Base-by-base conservation (phyloP, 208 protist genomes). In the Leishmania gerbilli region DNA sequence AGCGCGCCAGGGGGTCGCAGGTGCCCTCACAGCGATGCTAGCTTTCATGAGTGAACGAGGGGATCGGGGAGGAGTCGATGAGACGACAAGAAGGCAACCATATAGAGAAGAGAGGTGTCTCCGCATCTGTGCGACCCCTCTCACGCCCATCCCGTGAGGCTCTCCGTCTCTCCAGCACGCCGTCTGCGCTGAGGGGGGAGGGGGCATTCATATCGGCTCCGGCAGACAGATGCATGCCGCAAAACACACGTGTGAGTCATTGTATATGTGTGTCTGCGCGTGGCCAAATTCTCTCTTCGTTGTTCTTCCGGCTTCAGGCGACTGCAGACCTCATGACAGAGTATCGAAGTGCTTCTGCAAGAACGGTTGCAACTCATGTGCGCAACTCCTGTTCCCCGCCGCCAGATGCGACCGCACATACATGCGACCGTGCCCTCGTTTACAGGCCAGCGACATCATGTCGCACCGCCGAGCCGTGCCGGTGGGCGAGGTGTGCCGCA, bases 401-500 rank as follows among this genome's bases (percentile, higher is more conserved):
- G 6, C 13, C 60, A 67, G 13, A 62, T 2, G 24, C 15, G 4
- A 1, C 65, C 17, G 19, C 19, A n/a, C 19, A 71, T 21, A 13
- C 19, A 71, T 7, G 40, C 65, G 11, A 11, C 17, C 19, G 24
- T 7, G 37, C 27, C 68, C 42, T 42, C 42, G 11, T 3, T 6
- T 24, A 51, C 42, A 37, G 15, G 42, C 24, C 21, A 34, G 24
- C 68, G 40, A 53, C 24, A 60, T 60, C 71, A 76, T 47, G 21
- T 11, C 56, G 1, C 24, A 8, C 51, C 42, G 31, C 72, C n/a
- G 51, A 55, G 74, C 37, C 53, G 13, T 64, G 74, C 74, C 6
- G 15, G 19, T 77, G 51, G 19, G 0, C 87, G 87, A 4, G 42
- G 4, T 17, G 82, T 76, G 13, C 93, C 93, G 64, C 93, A 96